Conservation (phyloP, 768 basidiomycete genomes). For the Trametes gibbosa region DNA sequence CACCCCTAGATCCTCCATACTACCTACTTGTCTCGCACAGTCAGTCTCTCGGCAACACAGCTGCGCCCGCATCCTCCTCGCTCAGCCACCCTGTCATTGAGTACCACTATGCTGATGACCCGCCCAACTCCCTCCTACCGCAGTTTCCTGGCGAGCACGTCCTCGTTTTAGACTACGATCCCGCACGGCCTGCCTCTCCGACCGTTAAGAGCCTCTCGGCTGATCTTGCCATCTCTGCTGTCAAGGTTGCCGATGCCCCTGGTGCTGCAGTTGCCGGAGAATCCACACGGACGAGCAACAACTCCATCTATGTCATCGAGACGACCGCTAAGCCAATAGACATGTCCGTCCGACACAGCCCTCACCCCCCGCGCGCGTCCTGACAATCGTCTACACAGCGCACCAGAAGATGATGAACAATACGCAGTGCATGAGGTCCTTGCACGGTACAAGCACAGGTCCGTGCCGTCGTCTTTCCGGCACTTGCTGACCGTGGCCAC, state of each 20-base stretch:
- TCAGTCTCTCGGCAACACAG: constrained; percentile 41
- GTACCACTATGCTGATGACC: constrained; percentile 81
- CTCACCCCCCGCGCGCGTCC: neutral
- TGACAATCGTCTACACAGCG: constrained; percentile 10
- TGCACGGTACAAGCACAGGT: constrained; percentile 71
- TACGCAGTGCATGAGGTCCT: constrained; percentile 49
- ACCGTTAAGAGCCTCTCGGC: constrained; percentile 51
- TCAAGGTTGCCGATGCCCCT: constrained; percentile 72
- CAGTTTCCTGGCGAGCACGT: constrained; percentile 64
- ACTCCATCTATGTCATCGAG: constrained; percentile 75
- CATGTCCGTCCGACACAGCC: constrained; percentile 35
- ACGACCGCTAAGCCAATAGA: constrained; percentile 52
- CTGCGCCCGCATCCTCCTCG: constrained; percentile 29
- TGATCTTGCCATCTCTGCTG: constrained; percentile 48
- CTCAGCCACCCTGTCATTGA: constrained; percentile 72
- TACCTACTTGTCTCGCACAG: constrained; percentile 70
- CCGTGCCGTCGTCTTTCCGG: constrained; percentile 1
- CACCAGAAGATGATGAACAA: constrained; percentile 32
- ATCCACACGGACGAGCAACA: constrained; percentile 41
- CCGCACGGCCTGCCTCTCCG: constrained; percentile 36
- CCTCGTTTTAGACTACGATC: constrained; percentile 68
- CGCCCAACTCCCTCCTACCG: constrained; percentile 63
- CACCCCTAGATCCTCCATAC: constrained; percentile 44
- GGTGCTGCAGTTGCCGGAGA: constrained; percentile 59
- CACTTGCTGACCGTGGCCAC: neutral